Percentiles rank a stretch among this genome's conserved stretches.
Evolutionary conservation across 768 basidiomycete species (phyloP).

Genomic region (Amanita molliuscula): DNA sequence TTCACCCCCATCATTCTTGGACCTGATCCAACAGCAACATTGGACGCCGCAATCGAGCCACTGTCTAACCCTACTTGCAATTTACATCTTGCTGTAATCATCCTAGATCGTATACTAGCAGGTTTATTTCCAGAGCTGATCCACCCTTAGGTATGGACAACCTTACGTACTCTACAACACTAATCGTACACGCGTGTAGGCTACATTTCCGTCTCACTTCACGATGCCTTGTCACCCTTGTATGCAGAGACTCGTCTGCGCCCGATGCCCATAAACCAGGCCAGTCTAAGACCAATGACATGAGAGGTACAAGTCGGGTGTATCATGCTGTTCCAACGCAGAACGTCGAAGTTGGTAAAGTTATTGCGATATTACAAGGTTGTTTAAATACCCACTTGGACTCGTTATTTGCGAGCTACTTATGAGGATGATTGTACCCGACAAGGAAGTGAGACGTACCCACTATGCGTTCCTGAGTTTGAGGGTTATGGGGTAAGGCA

Average conservation of each 20-base stretch:
- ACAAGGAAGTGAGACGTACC: no score
- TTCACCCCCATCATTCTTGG: slow-evolving; percentile 47
- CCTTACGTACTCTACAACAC: neutral
- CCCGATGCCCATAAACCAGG: slow-evolving; percentile 44
- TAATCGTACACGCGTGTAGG: neutral
- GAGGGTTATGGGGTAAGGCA: slow-evolving; percentile 41
- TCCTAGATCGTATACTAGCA: slow-evolving; percentile 66
- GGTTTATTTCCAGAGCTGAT: slow-evolving; percentile 72
- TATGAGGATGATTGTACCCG: no score
- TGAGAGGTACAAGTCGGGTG: slow-evolving; percentile 22
- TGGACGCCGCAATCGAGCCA: slow-evolving; percentile 48
- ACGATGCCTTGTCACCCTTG: slow-evolving; percentile 5
- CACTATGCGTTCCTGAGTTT: slow-evolving; percentile 58
- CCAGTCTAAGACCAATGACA: slow-evolving; percentile 23
- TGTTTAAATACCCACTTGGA: neutral
- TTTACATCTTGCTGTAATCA: slow-evolving; percentile 59
- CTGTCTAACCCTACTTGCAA: slow-evolving; percentile 63
- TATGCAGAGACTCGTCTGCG: slow-evolving; percentile 34
- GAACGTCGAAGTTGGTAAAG: slow-evolving; percentile 39
- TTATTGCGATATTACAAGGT: slow-evolving; percentile 39
- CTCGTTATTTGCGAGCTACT: slow-evolving; percentile 23
- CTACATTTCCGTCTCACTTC: neutral
- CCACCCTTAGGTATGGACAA: neutral
- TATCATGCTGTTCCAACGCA: slow-evolving; percentile 59
- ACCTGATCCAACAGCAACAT: slow-evolving; percentile 32